Conservation (phyloP, 768 basidiomycete genomes). For the Flagelloscypha sp. region DNA sequence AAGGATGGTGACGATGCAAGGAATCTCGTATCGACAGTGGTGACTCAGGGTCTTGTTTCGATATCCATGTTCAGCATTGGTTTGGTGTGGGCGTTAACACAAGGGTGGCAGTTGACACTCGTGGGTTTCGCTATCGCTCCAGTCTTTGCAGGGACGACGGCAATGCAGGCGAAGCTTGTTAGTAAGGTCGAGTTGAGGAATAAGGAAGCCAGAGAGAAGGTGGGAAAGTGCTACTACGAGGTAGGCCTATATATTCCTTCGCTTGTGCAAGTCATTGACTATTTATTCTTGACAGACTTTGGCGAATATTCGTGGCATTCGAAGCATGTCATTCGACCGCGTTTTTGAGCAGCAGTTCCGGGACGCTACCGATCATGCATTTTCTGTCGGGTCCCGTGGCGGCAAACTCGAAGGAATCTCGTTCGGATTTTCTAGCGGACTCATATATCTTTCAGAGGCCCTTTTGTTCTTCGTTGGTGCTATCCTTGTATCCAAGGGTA, state of each 20-base stretch:
- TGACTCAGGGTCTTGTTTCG: slow-evolving; percentile 68
- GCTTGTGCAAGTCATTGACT: no score
- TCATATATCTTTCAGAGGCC: slow-evolving; percentile 87
- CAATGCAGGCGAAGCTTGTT: slow-evolving; percentile 64
- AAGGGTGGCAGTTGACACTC: slow-evolving; percentile 89
- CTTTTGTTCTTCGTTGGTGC: slow-evolving; percentile 89
- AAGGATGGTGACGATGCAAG: slow-evolving; percentile 89
- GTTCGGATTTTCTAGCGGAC: slow-evolving; percentile 67
- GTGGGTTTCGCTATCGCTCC: slow-evolving; percentile 85
- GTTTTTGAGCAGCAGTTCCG: slow-evolving; percentile 69
- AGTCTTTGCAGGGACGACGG: slow-evolving; percentile 69
- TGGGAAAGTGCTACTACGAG: slow-evolving; percentile 81
- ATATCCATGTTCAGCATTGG: slow-evolving; percentile 76
- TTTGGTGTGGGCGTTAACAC: slow-evolving; percentile 78
- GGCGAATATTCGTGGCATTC: slow-evolving; percentile 77
- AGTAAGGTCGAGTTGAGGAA: slow-evolving; percentile 68
- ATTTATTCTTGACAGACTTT: slow-evolving; percentile 44
- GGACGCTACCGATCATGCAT: slow-evolving; percentile 48
- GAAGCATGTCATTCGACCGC: slow-evolving; percentile 76
- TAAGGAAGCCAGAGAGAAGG: slow-evolving; percentile 79
- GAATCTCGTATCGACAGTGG: slow-evolving; percentile 61
- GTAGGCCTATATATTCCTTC: slow-evolving; percentile 38
- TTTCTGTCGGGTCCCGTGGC: slow-evolving; percentile 62
- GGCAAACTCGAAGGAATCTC: slow-evolving; percentile 85
- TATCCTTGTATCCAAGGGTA: slow-evolving; percentile 70